Conservation (phyloP, 2,329 filamentous ascomycete species). For the Emergomyces africanus region DNA sequence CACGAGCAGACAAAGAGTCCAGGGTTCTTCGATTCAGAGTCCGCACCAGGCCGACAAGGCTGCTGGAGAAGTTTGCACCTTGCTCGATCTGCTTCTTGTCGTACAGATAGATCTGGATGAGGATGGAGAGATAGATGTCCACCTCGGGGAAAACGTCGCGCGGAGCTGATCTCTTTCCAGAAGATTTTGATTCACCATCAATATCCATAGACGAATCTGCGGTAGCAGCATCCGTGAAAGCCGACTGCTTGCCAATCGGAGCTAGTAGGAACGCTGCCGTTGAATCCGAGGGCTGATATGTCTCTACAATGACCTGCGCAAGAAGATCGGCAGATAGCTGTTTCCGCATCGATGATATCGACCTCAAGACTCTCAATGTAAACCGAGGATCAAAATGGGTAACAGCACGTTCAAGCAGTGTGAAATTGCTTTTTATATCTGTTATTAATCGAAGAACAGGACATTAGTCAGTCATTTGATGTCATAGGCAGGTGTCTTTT, state of each 20-base stretch:
- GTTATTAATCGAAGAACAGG: conserved; percentile 28
- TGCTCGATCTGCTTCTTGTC: conserved; percentile 70
- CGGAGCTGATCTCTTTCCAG: conserved; percentile 49
- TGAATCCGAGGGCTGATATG: conserved; percentile 56
- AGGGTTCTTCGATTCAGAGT: conserved; percentile 84
- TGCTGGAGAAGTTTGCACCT: conserved; percentile 72
- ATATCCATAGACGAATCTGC: conserved; percentile 58
- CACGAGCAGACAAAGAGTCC: conserved; percentile 85
- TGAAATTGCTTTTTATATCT: conserved; percentile 96
- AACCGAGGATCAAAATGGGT: conserved; percentile 90
- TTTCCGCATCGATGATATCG: conserved; percentile 92
- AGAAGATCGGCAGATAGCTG: conserved; percentile 71
- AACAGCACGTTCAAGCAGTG: conserved; percentile 81
- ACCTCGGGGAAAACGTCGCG: conserved; percentile 79
- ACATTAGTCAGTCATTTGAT: background rate
- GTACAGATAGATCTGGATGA: conserved; percentile 76
- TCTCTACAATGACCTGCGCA: conserved; percentile 66
- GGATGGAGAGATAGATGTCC: conserved; percentile 76
- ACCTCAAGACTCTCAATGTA: conserved; percentile 82
- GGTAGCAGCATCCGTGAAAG: conserved; percentile 47
- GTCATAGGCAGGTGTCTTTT: background rate
- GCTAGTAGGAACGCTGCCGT: conserved; percentile 58
- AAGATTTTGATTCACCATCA: conserved; percentile 48
- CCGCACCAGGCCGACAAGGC: conserved; percentile 73
- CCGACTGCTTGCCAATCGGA: conserved; percentile 54